Conservation (phyloP, 2,329 filamentous ascomycete genomes). For the Trichophaea hybrida region DNA sequence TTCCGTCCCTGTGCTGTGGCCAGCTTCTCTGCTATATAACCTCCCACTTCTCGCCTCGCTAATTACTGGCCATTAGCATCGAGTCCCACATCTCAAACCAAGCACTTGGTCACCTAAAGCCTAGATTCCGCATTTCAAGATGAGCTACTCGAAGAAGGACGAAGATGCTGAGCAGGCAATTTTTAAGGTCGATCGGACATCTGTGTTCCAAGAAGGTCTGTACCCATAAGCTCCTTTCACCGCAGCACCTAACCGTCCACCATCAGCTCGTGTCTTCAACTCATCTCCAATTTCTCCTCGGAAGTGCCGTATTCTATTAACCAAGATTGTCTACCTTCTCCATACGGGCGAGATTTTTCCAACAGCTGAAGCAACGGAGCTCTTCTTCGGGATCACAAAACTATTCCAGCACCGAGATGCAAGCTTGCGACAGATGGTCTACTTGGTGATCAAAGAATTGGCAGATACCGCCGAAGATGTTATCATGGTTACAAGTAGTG, state of each 20-base stretch:
- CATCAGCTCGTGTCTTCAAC: conserved; percentile 86
- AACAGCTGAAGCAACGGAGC: conserved; percentile 88
- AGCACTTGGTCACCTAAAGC: not conserved
- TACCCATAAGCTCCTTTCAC: conserved; percentile 15
- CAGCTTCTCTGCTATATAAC: not conserved
- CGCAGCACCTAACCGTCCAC: conserved; percentile 3
- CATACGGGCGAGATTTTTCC: conserved; percentile 97
- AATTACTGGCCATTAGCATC: not conserved
- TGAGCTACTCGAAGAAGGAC: conserved; percentile 99
- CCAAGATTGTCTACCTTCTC: conserved; percentile 89
- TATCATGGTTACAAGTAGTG: conserved; percentile 98
- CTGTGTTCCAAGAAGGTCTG: conserved; percentile 96
- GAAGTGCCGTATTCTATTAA: conserved; percentile 92
- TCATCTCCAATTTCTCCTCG: conserved; percentile 89
- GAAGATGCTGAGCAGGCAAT: conserved; percentile 88
- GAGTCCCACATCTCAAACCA: not conserved
- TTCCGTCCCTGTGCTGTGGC: not conserved
- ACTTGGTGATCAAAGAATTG: conserved; percentile 94
- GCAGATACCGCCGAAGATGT: conserved; percentile 92
- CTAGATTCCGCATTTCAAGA: conserved; percentile 30
- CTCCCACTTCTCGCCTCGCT: not conserved
- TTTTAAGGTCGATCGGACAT: conserved; percentile 94
- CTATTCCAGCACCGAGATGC: conserved; percentile 99
- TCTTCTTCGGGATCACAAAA: conserved; percentile 98
- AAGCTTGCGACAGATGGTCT: conserved; percentile 95